Conservation (phyloP, 2,329 filamentous ascomycete genomes). For the Colletotrichum chlorophyti region DNA sequence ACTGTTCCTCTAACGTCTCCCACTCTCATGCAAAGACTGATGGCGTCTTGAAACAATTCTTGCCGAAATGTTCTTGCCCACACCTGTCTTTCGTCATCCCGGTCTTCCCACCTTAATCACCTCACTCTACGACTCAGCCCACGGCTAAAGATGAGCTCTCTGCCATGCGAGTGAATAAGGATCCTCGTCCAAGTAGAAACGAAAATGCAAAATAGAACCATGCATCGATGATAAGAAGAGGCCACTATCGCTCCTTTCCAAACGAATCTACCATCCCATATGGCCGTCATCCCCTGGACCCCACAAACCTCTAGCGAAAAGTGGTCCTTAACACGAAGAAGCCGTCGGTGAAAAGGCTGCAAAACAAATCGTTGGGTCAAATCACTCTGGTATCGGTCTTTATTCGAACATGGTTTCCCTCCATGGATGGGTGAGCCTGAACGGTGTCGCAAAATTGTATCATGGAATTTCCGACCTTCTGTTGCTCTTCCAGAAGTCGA, state of each 20-base stretch:
- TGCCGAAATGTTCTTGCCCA: constrained; percentile 3
- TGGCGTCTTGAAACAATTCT: constrained; percentile 1
- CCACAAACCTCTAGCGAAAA: neutral
- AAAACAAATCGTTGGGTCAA: constrained; percentile 24
- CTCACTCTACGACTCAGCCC: neutral
- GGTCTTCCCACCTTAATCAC: neutral
- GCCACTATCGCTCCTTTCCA: constrained; percentile 1
- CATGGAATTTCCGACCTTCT: constrained; percentile 53
- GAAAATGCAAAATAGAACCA: constrained; percentile 21
- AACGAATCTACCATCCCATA: constrained; percentile 8
- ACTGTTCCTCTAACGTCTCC: neutral
- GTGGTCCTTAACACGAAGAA: neutral
- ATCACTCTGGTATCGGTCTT: constrained; percentile 28
- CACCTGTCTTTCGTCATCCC: neutral
- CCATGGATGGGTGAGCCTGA: constrained; percentile 26
- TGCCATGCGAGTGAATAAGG: constrained; percentile 6
- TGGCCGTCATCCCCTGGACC: neutral
- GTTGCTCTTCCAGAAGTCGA: constrained; percentile 92
- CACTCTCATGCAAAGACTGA: neutral
- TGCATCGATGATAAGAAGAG: constrained; percentile 1
- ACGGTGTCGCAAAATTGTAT: constrained; percentile 2
- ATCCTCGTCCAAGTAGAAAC: constrained; percentile 21
- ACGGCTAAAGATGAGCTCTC: neutral
- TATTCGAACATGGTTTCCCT: constrained; percentile 25
- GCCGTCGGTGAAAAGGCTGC: constrained; percentile 2